phyloP scores from a whole-genome alignment of 257 asterid genomes.

The Penstemon eatonii region DNA sequence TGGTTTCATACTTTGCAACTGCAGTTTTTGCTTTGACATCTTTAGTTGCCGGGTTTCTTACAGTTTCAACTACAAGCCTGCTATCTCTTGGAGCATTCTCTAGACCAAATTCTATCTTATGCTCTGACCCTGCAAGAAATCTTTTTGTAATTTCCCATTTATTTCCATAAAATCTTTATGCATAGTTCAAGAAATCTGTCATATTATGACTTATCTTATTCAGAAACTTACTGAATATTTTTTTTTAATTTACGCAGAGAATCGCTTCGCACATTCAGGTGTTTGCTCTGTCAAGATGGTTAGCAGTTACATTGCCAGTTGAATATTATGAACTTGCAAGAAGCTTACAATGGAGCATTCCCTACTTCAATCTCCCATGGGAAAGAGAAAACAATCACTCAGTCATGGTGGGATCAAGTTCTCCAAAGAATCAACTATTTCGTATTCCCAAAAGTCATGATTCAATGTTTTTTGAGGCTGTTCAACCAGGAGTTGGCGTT shows the following conservation, averaged over 20 bases:
- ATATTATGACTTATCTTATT: neutral
- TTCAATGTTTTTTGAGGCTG: constrained; percentile 36
- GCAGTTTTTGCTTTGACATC: constrained; percentile 70
- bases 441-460: constrained; percentile 38
- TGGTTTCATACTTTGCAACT: constrained; percentile 63
- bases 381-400: constrained; percentile 42
- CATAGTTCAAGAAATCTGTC: constrained; percentile 1
- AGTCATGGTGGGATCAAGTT: constrained; percentile 53
- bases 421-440: constrained; percentile 46
- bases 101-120: constrained; percentile 48
- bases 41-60: constrained; percentile 65
- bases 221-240: neutral
- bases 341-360: constrained; percentile 89
- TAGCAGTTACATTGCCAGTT: constrained; percentile 72
- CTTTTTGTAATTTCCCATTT: constrained; percentile 61
- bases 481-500: constrained; percentile 43
- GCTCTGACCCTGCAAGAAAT: constrained; percentile 71
- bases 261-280: constrained; percentile 82
- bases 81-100: constrained; percentile 68
- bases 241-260: constrained; percentile 56
- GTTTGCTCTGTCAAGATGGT: constrained; percentile 76
- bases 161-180: constrained; percentile 12
- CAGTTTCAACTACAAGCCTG: constrained; percentile 78
- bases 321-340: constrained; percentile 81
- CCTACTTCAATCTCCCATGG: constrained; percentile 91